phyloP scores from a whole-genome alignment of 352 stramenopile species.

The Blastocystis sp. region DNA sequence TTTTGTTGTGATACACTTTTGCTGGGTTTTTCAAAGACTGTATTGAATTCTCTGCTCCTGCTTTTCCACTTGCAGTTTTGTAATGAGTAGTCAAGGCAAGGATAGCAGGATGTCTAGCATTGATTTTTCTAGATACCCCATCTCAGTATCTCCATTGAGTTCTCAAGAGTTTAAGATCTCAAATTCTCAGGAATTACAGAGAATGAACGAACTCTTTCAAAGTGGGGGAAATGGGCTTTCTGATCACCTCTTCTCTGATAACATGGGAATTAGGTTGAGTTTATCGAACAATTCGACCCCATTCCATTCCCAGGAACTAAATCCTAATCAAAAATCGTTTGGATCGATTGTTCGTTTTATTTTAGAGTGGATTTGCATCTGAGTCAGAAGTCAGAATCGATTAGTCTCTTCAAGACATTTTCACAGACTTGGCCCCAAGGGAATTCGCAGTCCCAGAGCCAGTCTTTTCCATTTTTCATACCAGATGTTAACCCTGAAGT shows the following conservation, averaged over 20 bases:
- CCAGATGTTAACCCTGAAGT: too few relatives aligned
- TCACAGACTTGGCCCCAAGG: too few relatives aligned
- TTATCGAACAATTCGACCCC: neutral
- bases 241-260: neutral
- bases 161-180: constrained; percentile 25
- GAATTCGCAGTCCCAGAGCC: too few relatives aligned
- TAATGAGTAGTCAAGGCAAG: neutral
- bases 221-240: neutral
- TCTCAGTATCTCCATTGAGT: neutral
- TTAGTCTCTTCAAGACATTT: too few relatives aligned
- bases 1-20: too few relatives aligned
- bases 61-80: too few relatives aligned
- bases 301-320: constrained; percentile 31
- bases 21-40: too few relatives aligned
- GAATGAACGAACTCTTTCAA: neutral
- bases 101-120: neutral
- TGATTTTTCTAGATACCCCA: neutral
- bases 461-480: too few relatives aligned
- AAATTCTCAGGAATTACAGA: neutral
- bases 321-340: neutral
- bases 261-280: neutral
- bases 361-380: too few relatives aligned
- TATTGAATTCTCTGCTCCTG: too few relatives aligned
- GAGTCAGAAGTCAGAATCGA: too few relatives aligned
- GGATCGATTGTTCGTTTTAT: neutral